Evolutionary conservation across 768 basidiomycete genomes (phyloP).

Genomic region (Boletus reticulatus): DNA sequence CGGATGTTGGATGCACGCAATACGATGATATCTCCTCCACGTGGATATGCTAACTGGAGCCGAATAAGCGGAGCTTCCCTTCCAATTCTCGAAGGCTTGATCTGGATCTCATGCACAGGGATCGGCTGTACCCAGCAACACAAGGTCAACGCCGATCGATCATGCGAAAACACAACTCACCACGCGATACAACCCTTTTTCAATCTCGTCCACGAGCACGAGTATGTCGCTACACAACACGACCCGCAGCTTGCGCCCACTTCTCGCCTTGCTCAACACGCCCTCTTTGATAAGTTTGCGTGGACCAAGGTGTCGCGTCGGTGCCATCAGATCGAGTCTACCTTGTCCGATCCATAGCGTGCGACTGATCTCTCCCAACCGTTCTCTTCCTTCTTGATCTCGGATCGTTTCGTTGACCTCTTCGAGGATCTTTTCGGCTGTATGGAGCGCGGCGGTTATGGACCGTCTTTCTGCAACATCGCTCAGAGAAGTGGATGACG

Average conservation of each 20-base stretch:
- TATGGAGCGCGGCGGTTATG: constrained; percentile 54
- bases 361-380: constrained; percentile 71
- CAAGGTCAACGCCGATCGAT: neutral
- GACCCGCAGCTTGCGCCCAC: constrained; percentile 70
- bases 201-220: constrained; percentile 73
- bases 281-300: constrained; percentile 82
- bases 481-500: neutral
- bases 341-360: constrained; percentile 87
- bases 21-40: constrained; percentile 69
- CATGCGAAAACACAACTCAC: constrained; percentile 40
- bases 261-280: constrained; percentile 74
- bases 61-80: constrained; percentile 70
- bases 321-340: constrained; percentile 86
- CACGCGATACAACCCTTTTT: constrained; percentile 77
- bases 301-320: constrained; percentile 82
- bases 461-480: constrained; percentile 49
- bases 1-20: constrained; percentile 56
- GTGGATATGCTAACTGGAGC: constrained; percentile 62
- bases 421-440: constrained; percentile 69
- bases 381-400: constrained; percentile 75
- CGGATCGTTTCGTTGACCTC: constrained; percentile 89
- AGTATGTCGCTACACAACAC: constrained; percentile 91
- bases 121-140: constrained; percentile 54
- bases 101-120: constrained; percentile 62
- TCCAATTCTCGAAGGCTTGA: constrained; percentile 48